A percentile compares a stretch with the other conserved stretches of the same genome.
Evolutionary conservation across 106 monocot genomes (phyloP).

Genomic region (Allium fistulosum): DNA sequence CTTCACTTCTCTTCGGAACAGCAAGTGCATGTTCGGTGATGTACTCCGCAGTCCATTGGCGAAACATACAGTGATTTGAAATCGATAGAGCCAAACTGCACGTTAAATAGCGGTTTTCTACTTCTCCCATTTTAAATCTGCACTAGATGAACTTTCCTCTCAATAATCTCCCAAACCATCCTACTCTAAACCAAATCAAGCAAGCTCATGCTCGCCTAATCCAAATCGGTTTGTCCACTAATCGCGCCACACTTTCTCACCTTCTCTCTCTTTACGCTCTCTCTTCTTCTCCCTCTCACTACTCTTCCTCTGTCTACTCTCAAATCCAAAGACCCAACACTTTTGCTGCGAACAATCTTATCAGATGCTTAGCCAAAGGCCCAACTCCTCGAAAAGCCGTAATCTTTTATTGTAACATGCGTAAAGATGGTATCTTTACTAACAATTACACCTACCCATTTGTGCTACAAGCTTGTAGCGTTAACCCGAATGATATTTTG

Average conservation of each 20-base stretch:
- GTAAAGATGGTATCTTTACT: conserved; percentile 25
- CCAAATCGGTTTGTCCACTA: conserved; percentile 27
- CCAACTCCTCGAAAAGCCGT: conserved; percentile 11
- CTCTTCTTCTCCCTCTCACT: conserved; percentile 11
- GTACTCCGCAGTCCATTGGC: too few relatives aligned
- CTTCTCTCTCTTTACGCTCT: conserved; percentile 41
- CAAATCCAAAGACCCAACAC: conserved; percentile 35
- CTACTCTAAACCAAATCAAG: conserved; percentile 31
- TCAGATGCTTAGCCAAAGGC: conserved; percentile 48
- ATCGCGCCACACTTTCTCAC: conserved; percentile 35
- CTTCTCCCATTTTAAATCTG: background rate
- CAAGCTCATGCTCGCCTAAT: conserved; percentile 56
- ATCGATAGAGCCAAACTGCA: too few relatives aligned
- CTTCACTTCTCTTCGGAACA: too few relatives aligned
- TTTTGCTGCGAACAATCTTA: conserved; percentile 58
- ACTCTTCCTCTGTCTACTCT: conserved; percentile 35
- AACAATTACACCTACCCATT: conserved; percentile 71
- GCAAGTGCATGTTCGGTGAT: too few relatives aligned
- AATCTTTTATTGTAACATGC: conserved; percentile 23
- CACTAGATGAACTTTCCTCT: background rate
- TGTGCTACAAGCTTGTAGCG: conserved; percentile 40
- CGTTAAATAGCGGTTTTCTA: too few relatives aligned
- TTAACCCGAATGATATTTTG: background rate
- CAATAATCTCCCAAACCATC: conserved; percentile 20
- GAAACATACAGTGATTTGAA: too few relatives aligned